phyloP scores from a whole-genome alignment of 2,329 filamentous ascomycete genomes.

The Epichloe baconii region DNA sequence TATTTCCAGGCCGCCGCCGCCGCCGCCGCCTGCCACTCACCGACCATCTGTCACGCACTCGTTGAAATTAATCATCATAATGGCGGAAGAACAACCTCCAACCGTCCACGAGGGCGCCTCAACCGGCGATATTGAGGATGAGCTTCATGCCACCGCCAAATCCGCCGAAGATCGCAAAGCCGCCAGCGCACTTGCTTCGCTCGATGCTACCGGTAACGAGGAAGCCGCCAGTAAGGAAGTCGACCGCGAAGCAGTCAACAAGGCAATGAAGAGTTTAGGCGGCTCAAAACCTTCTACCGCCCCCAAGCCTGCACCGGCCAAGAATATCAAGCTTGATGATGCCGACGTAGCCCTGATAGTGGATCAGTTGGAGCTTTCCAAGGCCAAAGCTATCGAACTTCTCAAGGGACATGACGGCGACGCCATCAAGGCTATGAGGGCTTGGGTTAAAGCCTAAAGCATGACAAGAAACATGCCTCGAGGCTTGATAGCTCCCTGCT shows the following conservation, averaged over 20 bases:
- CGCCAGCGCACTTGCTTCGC: slow-evolving; percentile 56
- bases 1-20: too few species aligned
- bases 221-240: slow-evolving; percentile 39
- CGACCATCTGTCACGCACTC: neutral
- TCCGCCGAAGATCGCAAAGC: slow-evolving; percentile 68
- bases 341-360: slow-evolving; percentile 59
- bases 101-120: slow-evolving; percentile 46
- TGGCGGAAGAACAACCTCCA: slow-evolving; percentile 49
- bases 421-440: slow-evolving; percentile 51
- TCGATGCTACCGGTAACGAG: slow-evolving; percentile 39
- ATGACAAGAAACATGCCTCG: neutral
- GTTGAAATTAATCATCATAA: slow-evolving; percentile 14
- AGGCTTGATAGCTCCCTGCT: neutral
- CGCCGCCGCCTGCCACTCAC: neutral
- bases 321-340: slow-evolving; percentile 60
- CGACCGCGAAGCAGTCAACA: slow-evolving; percentile 56
- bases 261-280: slow-evolving; percentile 55
- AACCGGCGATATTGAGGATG: slow-evolving; percentile 44
- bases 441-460: slow-evolving; percentile 27
- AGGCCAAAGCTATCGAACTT: slow-evolving; percentile 60
- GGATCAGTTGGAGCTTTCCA: slow-evolving; percentile 59
- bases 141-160: slow-evolving; percentile 39
- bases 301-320: slow-evolving; percentile 25
- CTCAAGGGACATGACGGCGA: slow-evolving; percentile 60
- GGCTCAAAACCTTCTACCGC: slow-evolving; percentile 16